Base-by-base conservation (phyloP, 768 basidiomycete species). In the Chalciporus chontae region DNA sequence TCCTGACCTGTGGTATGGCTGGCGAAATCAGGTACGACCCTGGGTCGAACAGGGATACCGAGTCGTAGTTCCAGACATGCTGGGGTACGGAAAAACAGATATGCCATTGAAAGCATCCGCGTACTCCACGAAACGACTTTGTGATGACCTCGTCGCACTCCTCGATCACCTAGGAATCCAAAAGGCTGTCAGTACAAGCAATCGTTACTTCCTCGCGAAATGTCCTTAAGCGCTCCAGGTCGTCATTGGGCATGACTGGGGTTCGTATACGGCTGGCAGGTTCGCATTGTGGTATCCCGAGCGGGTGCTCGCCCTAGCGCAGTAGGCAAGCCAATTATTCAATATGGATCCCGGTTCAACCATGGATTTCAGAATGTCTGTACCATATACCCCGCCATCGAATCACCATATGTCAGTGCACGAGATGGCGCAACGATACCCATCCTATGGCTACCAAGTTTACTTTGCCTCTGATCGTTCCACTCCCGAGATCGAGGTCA, bases 231-330 rank as follows among this genome's bases (percentile, higher is more conserved):
- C 8, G n/a, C 26, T 13, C 0, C 48, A 76, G 84, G 73, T 87
- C 10, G 67, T 90, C 48, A 73, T 90, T 50, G 90, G 87, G 0
- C 90, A 91, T 57, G 90, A 92, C 58, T 91, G 89, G 89, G 90
- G 90, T 5, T 71, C 85, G 3, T 78, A 71, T 52, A 78, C 72
- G 11, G 85, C 76, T 2, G 76, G 75, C 38, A 73, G 88, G 18
- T 84, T 92, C 57, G 82, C 85, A 10, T 71, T 88, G 19, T 90
- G 85, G 84, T 68, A 87, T 60, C 86, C 90, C 0, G 68, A 80
- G 13, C 74, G 86, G 29, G 54, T 87, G 31, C 57, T 74, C 5
- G 83, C 81, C 0, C 69, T 90, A 17, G 73, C 77, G 0, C 69
- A 83, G 89, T 86, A 67, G 54, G 79, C 67, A n/a, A 34, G 36